Evolutionary conservation across 805 yeast genomes (phyloP).

Genomic region (Torulaspora quercuum): DNA sequence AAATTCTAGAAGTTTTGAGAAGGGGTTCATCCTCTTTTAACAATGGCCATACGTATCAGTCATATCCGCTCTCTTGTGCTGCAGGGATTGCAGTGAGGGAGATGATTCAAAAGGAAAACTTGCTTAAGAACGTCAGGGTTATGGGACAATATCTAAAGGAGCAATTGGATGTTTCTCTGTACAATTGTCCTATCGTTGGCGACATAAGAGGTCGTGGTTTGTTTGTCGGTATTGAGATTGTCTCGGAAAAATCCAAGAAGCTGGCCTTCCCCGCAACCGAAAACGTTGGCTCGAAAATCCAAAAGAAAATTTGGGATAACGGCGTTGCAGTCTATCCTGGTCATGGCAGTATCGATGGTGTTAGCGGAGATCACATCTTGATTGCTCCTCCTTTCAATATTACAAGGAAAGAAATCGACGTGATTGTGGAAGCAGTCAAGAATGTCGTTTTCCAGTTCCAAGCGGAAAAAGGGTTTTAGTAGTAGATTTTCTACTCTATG

Average conservation of each 20-base stretch:
- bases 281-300: constrained; percentile 6
- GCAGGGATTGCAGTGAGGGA: constrained; percentile 40
- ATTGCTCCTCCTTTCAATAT: constrained; percentile 1
- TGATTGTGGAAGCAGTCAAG: neutral
- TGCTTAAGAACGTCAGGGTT: constrained; percentile 37
- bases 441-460: neutral
- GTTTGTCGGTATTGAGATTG: constrained; percentile 49
- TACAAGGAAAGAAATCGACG: neutral
- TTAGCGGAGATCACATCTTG: neutral
- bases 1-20: constrained; percentile 36
- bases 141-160: constrained; percentile 38
- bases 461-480: no score
- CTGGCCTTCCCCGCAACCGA: constrained; percentile 30
- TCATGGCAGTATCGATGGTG: constrained; percentile 4
- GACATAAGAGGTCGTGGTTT: constrained; percentile 52
- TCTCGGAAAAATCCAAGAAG: constrained; percentile 44
- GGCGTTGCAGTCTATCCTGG: constrained; percentile 9
- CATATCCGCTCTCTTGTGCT: constrained; percentile 38
- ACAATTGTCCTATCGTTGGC: constrained; percentile 41
- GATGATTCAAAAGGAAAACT: constrained; percentile 25
- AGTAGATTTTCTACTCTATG: no score
- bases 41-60: constrained; percentile 22
- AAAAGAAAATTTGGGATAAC: neutral
- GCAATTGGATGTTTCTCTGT: constrained; percentile 30
- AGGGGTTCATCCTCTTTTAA: constrained; percentile 36